Conservation (phyloP, 2,329 filamentous ascomycete species). For the Fusarium sp. region DNA sequence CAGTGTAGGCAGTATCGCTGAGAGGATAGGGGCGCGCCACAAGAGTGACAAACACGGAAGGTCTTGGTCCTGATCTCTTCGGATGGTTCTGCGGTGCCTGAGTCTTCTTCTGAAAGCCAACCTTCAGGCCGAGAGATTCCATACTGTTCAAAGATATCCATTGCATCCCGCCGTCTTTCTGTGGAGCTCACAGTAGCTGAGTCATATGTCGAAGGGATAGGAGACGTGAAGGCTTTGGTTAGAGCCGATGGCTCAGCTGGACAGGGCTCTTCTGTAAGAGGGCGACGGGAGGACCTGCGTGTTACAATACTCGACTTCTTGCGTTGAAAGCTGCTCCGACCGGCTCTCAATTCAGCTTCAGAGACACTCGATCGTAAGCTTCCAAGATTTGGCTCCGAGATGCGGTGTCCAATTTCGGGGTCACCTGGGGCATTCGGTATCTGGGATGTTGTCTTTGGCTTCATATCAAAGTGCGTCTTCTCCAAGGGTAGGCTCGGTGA, state of each 20-base stretch:
- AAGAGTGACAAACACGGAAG: constrained; percentile 62
- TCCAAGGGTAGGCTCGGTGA: constrained; percentile 31
- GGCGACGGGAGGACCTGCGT: background rate
- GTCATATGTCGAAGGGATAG: constrained; percentile 24
- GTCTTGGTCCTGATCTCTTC: constrained; percentile 39
- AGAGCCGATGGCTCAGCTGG: constrained; percentile 4
- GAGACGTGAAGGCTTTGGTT: background rate
- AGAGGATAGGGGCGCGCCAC: constrained; percentile 54
- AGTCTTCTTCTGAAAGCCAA: constrained; percentile 58
- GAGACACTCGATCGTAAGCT: constrained; percentile 23
- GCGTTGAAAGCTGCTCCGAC: background rate
- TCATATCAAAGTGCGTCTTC: constrained; percentile 35
- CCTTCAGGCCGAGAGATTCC: constrained; percentile 59
- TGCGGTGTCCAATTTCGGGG: background rate
- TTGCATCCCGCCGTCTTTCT: constrained; percentile 55
- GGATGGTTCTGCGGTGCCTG: constrained; percentile 13
- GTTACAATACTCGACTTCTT: background rate
- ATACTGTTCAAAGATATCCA: constrained; percentile 61
- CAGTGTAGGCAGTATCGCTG: constrained; percentile 59
- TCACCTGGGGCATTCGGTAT: background rate
- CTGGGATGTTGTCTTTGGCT: constrained; percentile 21
- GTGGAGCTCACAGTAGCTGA: constrained; percentile 48
- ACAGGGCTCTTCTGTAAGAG: constrained; percentile 1
- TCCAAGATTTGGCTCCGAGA: background rate
- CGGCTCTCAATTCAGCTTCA: constrained; percentile 8